phyloP scores from a whole-genome alignment of 2,329 filamentous ascomycete species.

The Ambrosiella cleistominuta region DNA sequence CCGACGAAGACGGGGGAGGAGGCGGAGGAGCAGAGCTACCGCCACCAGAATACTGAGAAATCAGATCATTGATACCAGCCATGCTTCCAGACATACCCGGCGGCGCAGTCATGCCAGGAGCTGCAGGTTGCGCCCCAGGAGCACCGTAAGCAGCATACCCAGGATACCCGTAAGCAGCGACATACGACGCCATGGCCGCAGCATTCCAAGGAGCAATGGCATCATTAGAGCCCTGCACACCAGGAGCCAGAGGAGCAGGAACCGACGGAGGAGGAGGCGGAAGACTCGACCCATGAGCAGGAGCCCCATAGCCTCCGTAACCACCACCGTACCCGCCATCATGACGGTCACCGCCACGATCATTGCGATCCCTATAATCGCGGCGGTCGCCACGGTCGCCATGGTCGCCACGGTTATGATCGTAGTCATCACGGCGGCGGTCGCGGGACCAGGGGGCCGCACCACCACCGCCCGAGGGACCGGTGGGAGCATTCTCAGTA shows the following conservation, averaged over 20 bases:
- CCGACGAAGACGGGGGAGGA: conserved; percentile 32
- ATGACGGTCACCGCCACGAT: conserved; percentile 1
- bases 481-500: conserved; percentile 27
- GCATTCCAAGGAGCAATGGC: conserved; percentile 35
- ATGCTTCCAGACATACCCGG: conserved; percentile 31
- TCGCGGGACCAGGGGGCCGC: conserved; percentile 47
- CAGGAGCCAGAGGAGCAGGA: conserved; percentile 20
- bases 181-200: conserved; percentile 14
- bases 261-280: conserved; percentile 14
- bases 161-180: neutral
- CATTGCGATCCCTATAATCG: conserved; percentile 19
- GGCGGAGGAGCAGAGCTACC: conserved; percentile 38
- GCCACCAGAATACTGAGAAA: conserved; percentile 45
- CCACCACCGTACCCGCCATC: conserved; percentile 13
- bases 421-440: conserved; percentile 31
- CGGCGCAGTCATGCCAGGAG: conserved; percentile 32
- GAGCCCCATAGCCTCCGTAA: conserved; percentile 11
- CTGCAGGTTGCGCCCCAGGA: conserved; percentile 26
- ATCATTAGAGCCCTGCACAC: conserved; percentile 15
- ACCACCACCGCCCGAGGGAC: conserved; percentile 26
- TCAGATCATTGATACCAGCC: conserved; percentile 41
- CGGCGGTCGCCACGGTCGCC: conserved; percentile 25
- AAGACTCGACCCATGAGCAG: conserved; percentile 11
- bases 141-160: conserved; percentile 30
- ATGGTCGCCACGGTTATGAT: conserved; percentile 22